Evolutionary conservation across 164 flowering plant genomes (phyloP), one percentile per base, ranked within the genome.

Genomic region (Dillenia suffruticosa): DNA sequence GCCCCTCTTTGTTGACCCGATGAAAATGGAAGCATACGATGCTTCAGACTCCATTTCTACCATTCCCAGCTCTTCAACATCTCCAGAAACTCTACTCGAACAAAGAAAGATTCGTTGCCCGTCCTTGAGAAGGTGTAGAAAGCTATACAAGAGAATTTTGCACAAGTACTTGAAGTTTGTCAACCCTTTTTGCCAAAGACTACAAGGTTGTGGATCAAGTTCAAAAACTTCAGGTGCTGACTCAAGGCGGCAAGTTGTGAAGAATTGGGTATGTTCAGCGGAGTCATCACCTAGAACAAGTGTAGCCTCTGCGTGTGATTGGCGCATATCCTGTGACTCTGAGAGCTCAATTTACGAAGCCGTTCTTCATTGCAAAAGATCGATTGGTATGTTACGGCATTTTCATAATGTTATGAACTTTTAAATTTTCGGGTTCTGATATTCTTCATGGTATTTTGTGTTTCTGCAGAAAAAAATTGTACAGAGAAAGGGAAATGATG

Each of bases 291-390:
- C 89, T 0, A 47, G 86, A 16, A 58, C 68, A 13, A 84, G 89
- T 43, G 70, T 64, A 14, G 84, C 82, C 47, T 75, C 74, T 44
- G 74, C 64, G 45, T 79, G 72, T 63, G 65, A 76, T 54, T 78
- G 82, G 82, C 72, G 86, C 16, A 74, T 46, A 58, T 82, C 89
- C 32, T 78, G 89, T 59, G 89, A 82, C 57, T 84, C 89, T 9
- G 90, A 81, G 61, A 80, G 82, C 73, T 85, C 90, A 9, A 85
- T 85, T 12, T 69, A 81, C 53, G 90, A 85, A 62, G 90, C 90
- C 1, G 90, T 85, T 63, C 84, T 81, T 50, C 88, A 85, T 54
- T 85, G 90, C 76, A 85, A 85, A 61, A 77, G 76, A 76, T 83
- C 84, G 43, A 56, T 76, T 11, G 79, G 84, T 83, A 74, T 17